Evolutionary conservation across 202 grass and related monocot species (phyloP), one percentile per base, ranked within the genome.

Genomic region (Schoenoplectus triqueter): DNA sequence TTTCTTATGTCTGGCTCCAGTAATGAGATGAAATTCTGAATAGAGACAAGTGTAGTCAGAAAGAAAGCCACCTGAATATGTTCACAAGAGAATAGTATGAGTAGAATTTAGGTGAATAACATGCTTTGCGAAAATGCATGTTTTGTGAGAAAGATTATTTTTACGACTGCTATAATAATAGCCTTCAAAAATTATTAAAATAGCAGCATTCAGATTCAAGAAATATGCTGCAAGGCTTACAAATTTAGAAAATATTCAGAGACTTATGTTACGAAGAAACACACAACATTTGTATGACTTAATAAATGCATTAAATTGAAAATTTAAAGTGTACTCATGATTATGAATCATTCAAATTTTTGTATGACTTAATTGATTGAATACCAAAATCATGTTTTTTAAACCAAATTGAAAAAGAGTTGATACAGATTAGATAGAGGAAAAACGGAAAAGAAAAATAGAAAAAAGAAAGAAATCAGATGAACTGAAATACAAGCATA

Each of bases 1-100:
- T 98, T 62, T 81, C 92, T 70, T 85, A 64, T 22, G 55, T 74
- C 66, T 81, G 84, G 65, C 59, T 88, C 6, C 54, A 59, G 13
- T 39, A 21, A 78, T 31, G 31, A 60, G 31, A 52, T 11, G 0
- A 17, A 78, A 78, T 42, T 78, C 74, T 78, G 21, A 60, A 44
- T 6, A 78, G 55, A 78, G 10, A 61, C 40, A 18, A 61, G 11
- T 78, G 22, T 55, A 77, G 1, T 78, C 41, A 78, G 52, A 78
- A 77, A 57, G 10, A 41, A 47, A 57, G 41, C 40, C 11, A 78
- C 2, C 2, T 59, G 5, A 48, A 15, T 60, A 22, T 78, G 74
- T 13, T 42, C 5, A n/a, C 42, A 41, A n/a, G 54, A 60, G 3
- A 2, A 41, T 42, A 57, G 9, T 6, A 44, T 3, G 5, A 42